Base-by-base conservation (phyloP, 176 grass and related monocot species). In the Microstegium vimineum region DNA sequence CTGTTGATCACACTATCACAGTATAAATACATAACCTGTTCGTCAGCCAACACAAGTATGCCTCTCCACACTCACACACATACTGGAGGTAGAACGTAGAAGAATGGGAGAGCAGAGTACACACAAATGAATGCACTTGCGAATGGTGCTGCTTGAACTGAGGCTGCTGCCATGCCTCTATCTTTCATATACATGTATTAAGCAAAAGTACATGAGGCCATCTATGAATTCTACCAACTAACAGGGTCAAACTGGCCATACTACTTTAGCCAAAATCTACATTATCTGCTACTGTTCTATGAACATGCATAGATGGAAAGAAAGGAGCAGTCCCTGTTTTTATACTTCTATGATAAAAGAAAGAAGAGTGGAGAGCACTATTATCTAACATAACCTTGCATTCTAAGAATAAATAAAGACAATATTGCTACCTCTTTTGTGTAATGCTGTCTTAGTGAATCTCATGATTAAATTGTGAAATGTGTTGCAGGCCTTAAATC, bases 401-500 rank as follows among this genome's bases (percentile, higher is more conserved):
- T 15, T 46, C 43, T 1, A 47, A 46, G 41, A 43, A 72, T 18
- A 43, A 42, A 30, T 9, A 43, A 45, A 28, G 40, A 17, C n/a
- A 71, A 28, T 5, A 43, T 46, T 30, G 12, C 41, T 32, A 38
- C 17, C 26, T 26, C 18, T 61, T 63, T 40, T 9, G 34, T 71
- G 10, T 38, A 38, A 67, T 23, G 61, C 25, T 74, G 32, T 81
- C 37, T 73, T 35, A 71, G 42, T 72, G 72, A 17, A 52, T 47
- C 28, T 82, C 43, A 65, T 82, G 51, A 43, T 82, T 51, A 60
- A 35, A 26, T 69, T 67, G 8, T 81, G 49, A 61, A 25, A 22
- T 12, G 3, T 62, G 4, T 28, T 88, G 46, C 83, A 94, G 92
- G 85, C 79, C 6, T 35, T 91, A 63, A 87, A 66, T 68, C 79